Evolutionary conservation across 2,329 filamentous ascomycete genomes (phyloP).

Genomic region (Dactylellina leptospora): DNA sequence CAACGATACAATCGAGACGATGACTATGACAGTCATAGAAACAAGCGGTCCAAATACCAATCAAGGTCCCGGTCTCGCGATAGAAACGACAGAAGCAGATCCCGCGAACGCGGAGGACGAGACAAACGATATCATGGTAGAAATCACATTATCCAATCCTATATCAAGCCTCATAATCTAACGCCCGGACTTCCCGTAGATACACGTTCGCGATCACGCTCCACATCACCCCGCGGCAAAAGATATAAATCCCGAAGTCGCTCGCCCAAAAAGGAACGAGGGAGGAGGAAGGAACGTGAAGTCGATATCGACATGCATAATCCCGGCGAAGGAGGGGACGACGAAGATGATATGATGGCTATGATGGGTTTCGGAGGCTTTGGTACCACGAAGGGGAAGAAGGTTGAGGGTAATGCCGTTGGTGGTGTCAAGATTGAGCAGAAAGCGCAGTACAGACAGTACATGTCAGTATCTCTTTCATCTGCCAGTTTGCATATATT

Average conservation of each 20-base stretch:
- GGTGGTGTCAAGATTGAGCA: conserved; percentile 88
- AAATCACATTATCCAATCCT: no score
- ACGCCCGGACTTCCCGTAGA: neutral
- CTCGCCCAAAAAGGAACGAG: conserved; percentile 32
- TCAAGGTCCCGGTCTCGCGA: conserved; percentile 25
- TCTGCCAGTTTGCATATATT: neutral
- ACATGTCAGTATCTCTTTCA: conserved; percentile 70
- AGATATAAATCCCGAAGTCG: conserved; percentile 15
- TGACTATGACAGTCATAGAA: conserved; percentile 21
- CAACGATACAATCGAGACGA: conserved; percentile 20
- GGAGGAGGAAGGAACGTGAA: conserved; percentile 44
- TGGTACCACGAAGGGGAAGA: conserved; percentile 85
- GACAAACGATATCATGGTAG: conserved; percentile 29
- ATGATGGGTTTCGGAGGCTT: conserved; percentile 93
- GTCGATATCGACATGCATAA: conserved; percentile 63
- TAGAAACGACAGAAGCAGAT: conserved; percentile 16
- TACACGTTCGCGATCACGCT: conserved; percentile 30
- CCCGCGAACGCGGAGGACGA: conserved; percentile 13
- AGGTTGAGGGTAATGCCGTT: conserved; percentile 84
- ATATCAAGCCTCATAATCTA: neutral
- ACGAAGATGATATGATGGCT: conserved; percentile 78
- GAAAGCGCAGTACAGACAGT: conserved; percentile 93
- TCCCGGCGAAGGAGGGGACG: conserved; percentile 67
- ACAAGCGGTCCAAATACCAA: conserved; percentile 30
- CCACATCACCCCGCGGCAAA: conserved; percentile 26